Conservation (phyloP, 352 stramenopile genomes). For the Detonula confervacea region DNA sequence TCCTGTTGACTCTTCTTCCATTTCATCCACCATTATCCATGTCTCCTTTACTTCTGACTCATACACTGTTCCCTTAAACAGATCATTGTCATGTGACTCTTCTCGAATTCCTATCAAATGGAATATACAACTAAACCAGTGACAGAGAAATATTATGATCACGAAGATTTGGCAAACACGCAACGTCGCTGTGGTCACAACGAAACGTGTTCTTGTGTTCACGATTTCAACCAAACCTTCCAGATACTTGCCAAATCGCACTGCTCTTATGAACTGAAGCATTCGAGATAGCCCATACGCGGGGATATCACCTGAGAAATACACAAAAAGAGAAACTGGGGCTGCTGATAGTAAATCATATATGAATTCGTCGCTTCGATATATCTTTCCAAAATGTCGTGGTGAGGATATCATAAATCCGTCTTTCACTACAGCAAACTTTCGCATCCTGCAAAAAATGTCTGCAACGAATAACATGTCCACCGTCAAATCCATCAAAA, state of each 20-base stretch:
- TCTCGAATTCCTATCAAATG: conserved; percentile 52
- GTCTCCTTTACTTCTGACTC: too few relatives aligned
- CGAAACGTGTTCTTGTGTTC: conserved; percentile 46
- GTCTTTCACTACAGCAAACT: conserved; percentile 65
- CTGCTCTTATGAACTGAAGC: conserved; percentile 56
- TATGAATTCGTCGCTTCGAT: conserved; percentile 42
- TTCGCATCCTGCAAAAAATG: conserved; percentile 47
- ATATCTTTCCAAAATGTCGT: conserved; percentile 60
- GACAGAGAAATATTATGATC: conserved; percentile 62
- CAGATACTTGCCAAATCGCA: conserved; percentile 57
- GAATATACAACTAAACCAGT: conserved; percentile 62
- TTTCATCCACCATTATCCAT: conserved; percentile 52
- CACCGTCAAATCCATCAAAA: conserved; percentile 45
- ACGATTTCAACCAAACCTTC: conserved; percentile 47
- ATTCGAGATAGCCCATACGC: conserved; percentile 53
- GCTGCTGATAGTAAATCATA: conserved; percentile 42
- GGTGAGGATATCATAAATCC: conserved; percentile 43
- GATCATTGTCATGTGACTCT: conserved; percentile 16
- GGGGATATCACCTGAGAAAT: conserved; percentile 18
- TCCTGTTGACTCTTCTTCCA: conserved; percentile 37
- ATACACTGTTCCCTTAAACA: too few relatives aligned
- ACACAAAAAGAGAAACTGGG: conserved; percentile 50
- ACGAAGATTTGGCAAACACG: conserved; percentile 64
- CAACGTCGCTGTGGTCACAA: conserved; percentile 51
- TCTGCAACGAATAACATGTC: conserved; percentile 64